A percentile compares a stretch with the other conserved stretches of the same genome.
Conservation (phyloP, 1,139 yeast species). For the Suhomyces ambrosiae region DNA sequence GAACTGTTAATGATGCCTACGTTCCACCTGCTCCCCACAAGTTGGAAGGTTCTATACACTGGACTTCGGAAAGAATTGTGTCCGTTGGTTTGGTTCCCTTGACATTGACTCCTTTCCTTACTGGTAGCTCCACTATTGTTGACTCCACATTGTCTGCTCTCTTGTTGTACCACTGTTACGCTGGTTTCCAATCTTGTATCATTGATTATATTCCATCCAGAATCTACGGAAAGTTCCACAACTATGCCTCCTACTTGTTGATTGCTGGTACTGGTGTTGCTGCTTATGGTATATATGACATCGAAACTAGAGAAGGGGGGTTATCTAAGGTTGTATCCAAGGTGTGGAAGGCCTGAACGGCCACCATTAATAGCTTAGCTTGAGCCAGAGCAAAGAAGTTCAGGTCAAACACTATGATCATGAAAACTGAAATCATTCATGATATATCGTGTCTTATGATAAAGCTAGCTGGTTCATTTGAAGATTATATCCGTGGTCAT, state of each 20-base stretch:
- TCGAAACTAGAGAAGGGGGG: slow-evolving; percentile 63
- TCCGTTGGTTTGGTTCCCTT: slow-evolving; percentile 65
- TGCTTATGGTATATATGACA: slow-evolving; percentile 65
- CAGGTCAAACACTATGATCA: too few species aligned
- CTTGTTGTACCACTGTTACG: slow-evolving; percentile 63
- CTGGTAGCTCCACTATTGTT: slow-evolving; percentile 53
- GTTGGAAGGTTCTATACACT: slow-evolving; percentile 68
- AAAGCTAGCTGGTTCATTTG: too few species aligned
- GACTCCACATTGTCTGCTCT: slow-evolving; percentile 62
- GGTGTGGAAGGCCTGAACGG: slow-evolving; percentile 43
- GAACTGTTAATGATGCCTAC: slow-evolving; percentile 76
- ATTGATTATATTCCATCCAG: slow-evolving; percentile 76
- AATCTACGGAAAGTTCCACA: slow-evolving; percentile 69
- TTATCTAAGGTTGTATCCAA: slow-evolving; percentile 37
- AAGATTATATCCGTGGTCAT: too few species aligned
- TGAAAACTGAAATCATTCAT: neutral
- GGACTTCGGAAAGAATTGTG: slow-evolving; percentile 68
- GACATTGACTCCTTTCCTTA: slow-evolving; percentile 60
- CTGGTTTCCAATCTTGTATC: slow-evolving; percentile 78
- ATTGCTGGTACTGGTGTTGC: slow-evolving; percentile 64
- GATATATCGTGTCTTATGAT: too few species aligned
- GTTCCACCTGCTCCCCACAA: slow-evolving; percentile 57
- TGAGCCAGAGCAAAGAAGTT: too few species aligned
- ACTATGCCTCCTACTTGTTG: slow-evolving; percentile 61
- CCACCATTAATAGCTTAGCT: too few species aligned